Evolutionary conservation across 1,284 basidiomycete genomes (phyloP), one percentile per base, ranked within the genome.

Genomic region (Singerocomus rubriflavus): DNA sequence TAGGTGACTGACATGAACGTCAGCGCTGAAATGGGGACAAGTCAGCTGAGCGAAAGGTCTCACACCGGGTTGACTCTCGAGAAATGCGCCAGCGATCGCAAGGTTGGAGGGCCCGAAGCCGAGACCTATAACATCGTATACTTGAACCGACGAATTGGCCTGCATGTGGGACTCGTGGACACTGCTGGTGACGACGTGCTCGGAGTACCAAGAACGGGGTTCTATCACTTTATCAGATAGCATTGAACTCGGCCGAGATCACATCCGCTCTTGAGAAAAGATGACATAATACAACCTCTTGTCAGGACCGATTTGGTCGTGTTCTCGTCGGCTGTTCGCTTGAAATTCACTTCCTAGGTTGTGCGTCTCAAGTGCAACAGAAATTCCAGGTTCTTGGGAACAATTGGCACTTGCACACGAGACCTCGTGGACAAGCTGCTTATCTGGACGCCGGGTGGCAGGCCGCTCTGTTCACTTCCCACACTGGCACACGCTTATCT

Each of bases 51-150:
- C 32, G 21, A 26, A 27, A 5, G 25, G 17, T 38, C 46, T 46
- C 21, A 57, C 60, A 25, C 30, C 33, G 25, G 48, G 51, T 34
- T 57, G 46, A 59, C 52, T 77, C 40, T 74, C 79, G 11, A 76
- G 68, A 54, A 83, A 70, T 4, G 77, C 79, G 32, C 80, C 76
- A 21, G 81, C 81, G 55, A 82, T 69, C 35, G 79, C 78, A 53
- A 82, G 67, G 53, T 80, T 79, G 2, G 80, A 75, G 26, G 81
- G 81, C n/a, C 80, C 80, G 52, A 81, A 81, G 4, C 80, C 80
- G n/a, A 80, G 62, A 41, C 78, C 78, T 44, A 82, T 66, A 30
- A 80, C 57, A 65, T 82, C 78, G 63, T 73, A 79, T 17, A 73
- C 50, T 51, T 52, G 32, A 9, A 21, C 37, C 32, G 35, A 31